Evolutionary conservation across 2,329 filamentous ascomycete genomes (phyloP).

Genomic region (Fusarium veterinarium): DNA sequence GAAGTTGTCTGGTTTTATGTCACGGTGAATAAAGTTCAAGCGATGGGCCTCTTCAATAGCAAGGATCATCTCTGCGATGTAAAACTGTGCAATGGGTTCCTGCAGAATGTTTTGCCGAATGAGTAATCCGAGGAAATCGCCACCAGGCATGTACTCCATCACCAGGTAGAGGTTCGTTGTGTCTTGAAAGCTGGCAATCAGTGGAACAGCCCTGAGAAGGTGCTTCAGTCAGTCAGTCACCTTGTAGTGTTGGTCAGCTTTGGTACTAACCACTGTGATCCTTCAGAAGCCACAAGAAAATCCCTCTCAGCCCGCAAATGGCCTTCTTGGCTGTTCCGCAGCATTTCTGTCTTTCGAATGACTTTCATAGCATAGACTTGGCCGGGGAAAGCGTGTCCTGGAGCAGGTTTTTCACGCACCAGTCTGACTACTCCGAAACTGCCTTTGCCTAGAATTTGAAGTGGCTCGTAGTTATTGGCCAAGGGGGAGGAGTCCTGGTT

Average conservation of each 20-base stretch:
- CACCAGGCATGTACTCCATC: constrained; percentile 98
- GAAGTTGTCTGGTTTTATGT: constrained; percentile 98
- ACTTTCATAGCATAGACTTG: constrained; percentile 96
- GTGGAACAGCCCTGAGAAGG: constrained; percentile 79
- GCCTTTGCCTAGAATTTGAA: constrained; percentile 89
- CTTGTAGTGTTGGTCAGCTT: neutral
- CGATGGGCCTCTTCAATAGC: constrained; percentile 93
- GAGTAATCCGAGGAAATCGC: constrained; percentile 89
- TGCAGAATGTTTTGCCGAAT: constrained; percentile 86
- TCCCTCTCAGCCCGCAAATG: constrained; percentile 92
- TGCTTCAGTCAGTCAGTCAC: neutral
- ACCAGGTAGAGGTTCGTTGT: constrained; percentile 86
- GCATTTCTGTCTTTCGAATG: constrained; percentile 93
- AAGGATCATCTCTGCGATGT: constrained; percentile 94
- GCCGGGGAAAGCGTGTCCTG: constrained; percentile 43
- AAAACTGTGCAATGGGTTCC: constrained; percentile 84
- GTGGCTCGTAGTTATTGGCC: constrained; percentile 71
- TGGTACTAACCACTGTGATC: constrained; percentile 75
- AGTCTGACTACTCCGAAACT: constrained; percentile 94
- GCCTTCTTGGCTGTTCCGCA: constrained; percentile 89
- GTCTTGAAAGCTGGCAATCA: constrained; percentile 92
- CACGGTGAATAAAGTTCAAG: constrained; percentile 91
- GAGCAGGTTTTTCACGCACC: constrained; percentile 73
- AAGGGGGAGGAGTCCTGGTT: constrained; percentile 20
- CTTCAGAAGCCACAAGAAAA: constrained; percentile 88